Base-by-base conservation (phyloP, 495 filamentous ascomycete genomes). In the Neurospora sp. region DNA sequence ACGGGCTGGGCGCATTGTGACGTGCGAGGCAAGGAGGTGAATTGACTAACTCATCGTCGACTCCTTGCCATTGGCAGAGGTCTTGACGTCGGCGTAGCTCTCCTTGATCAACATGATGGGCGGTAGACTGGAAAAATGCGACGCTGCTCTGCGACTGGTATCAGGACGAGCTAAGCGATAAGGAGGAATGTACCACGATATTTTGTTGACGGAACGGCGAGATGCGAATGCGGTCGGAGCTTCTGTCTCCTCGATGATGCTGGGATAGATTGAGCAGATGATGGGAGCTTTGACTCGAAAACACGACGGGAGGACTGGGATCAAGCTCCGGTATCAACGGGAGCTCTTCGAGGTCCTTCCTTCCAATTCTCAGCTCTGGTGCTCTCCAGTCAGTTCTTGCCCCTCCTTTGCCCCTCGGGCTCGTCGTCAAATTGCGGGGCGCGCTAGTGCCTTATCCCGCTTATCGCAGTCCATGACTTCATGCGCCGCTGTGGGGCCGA, bases 21-120 rank as follows among this genome's bases (percentile, higher is more conserved):
- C 53, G 53, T 65, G 53, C 39, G 11, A 53, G 40, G 39, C 40
- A 22, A 70, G 4, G 53, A 27, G 46, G 41, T 20, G 69, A 35
- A 68, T 40, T 48, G 39, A 41, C 78, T 73, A 76, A 85, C 84
- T 83, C 84, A 86, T 85, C 1, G 81, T 75, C n/a, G 79, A 78
- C 73, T 84, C 82, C 78, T 83, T 85, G 72, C 83, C 84, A 74
- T 85, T 79, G 76, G 78, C 81, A 48, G 70, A 77, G 8, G 80
- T 81, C 68, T 81, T 71, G 72, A 86, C 81, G 70, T 85, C 84
- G 75, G 74, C 76, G 74, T 81, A 75, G 74, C 77, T 82, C 74
- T 86, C 84, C 46, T 84, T 82, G 74, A 86, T 81, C 75, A 85
- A 74, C 84, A 86, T 86, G 72, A 16, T 75, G 77, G 73, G 71